phyloP scores from a whole-genome alignment of 2,329 filamentous ascomycete species.

The Neonectria hederae region DNA sequence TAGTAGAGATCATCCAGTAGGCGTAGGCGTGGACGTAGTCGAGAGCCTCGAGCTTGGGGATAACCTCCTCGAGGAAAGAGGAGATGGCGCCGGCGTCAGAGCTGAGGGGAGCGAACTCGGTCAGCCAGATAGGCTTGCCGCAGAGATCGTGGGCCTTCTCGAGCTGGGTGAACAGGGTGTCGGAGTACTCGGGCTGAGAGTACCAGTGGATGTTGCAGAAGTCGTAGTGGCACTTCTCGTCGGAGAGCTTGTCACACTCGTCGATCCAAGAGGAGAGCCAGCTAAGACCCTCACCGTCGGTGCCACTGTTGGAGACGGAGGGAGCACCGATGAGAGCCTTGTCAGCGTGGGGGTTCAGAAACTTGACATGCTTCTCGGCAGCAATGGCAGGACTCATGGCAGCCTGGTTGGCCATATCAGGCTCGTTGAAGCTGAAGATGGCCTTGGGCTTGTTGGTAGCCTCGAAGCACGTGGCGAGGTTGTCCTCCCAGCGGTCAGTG shows the following conservation, averaged over 20 bases:
- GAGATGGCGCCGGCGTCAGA: constrained; percentile 52
- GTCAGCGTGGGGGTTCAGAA: constrained; percentile 65
- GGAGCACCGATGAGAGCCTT: constrained; percentile 66
- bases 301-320: constrained; percentile 68
- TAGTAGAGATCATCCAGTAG: constrained; percentile 63
- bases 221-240: constrained; percentile 61
- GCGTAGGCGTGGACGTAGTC: constrained; percentile 64
- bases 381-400: constrained; percentile 64
- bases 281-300: constrained; percentile 59
- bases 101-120: constrained; percentile 68
- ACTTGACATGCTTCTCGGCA: constrained; percentile 61
- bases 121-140: constrained; percentile 66
- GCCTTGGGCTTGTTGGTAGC: constrained; percentile 62
- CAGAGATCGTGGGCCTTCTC: constrained; percentile 56
- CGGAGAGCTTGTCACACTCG: constrained; percentile 54
- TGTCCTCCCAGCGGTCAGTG: constrained; percentile 59
- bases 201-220: constrained; percentile 75
- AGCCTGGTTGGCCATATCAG: constrained; percentile 68
- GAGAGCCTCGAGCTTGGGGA: constrained; percentile 59
- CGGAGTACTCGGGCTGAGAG: constrained; percentile 55
- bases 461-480: constrained; percentile 51
- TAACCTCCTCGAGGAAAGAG: constrained; percentile 60
- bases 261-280: constrained; percentile 65
- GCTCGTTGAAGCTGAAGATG: constrained; percentile 78
- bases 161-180: constrained; percentile 66